Percentiles rank a stretch among this genome's conserved stretches.
Evolutionary conservation across 2,329 filamentous ascomycete species (phyloP).

Genomic region (Alternaria incomplexa): DNA sequence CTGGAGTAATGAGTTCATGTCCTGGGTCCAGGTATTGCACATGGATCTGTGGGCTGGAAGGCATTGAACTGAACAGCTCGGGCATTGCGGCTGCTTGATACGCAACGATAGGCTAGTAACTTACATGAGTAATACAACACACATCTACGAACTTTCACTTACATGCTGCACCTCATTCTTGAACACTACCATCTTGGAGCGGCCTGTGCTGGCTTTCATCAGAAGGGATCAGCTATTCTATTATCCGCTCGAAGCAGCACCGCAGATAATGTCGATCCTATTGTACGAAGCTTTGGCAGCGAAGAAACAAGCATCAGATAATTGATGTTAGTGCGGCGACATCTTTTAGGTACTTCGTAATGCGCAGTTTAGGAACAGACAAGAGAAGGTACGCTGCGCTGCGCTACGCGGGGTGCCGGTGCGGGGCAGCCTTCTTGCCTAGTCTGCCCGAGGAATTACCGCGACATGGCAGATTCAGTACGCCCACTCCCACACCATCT

Average conservation of each 20-base stretch:
- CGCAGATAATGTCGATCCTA: neutral
- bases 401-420: neutral
- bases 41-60: slow-evolving; percentile 20
- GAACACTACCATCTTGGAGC: neutral
- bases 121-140: slow-evolving; percentile 1
- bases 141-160: neutral
- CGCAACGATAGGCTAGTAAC: slow-evolving; percentile 13
- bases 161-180: slow-evolving; percentile 3
- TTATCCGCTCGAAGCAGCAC: neutral
- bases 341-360: neutral
- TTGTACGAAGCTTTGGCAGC: neutral
- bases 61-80: slow-evolving; percentile 21
- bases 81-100: slow-evolving; percentile 24
- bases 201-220: neutral
- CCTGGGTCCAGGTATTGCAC: slow-evolving; percentile 20
- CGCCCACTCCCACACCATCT: neutral
- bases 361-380: neutral
- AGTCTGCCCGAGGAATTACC: neutral
- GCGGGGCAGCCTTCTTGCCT: neutral
- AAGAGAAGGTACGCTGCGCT: neutral
- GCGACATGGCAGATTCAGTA: rapidly evolving
- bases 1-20: slow-evolving; percentile 22
- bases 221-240: neutral
- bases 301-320: neutral
- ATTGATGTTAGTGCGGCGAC: neutral